Evolutionary conservation across 805 yeast species (phyloP).

Genomic region (Metschnikowia corniflorae): DNA sequence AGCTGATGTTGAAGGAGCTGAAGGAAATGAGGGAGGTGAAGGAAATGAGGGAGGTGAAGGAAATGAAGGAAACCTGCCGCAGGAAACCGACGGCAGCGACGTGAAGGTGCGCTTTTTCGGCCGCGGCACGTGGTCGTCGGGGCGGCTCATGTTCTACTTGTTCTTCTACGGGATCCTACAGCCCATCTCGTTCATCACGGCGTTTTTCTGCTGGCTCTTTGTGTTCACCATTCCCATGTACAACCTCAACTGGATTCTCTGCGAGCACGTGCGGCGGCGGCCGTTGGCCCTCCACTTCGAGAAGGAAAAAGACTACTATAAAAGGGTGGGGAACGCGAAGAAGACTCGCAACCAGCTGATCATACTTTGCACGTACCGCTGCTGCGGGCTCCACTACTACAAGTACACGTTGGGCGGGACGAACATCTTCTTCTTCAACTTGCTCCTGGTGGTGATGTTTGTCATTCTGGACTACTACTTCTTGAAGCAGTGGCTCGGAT

Average conservation of each 20-base stretch:
- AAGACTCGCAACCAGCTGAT: constrained; percentile 48
- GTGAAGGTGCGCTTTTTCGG: constrained; percentile 70
- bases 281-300: constrained; percentile 84
- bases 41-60: background rate
- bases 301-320: constrained; percentile 49
- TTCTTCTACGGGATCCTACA: constrained; percentile 66
- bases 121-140: constrained; percentile 86
- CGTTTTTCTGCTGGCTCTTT: constrained; percentile 68
- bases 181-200: constrained; percentile 58
- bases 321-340: constrained; percentile 22
- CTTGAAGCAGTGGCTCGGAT: constrained; percentile 42
- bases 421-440: constrained; percentile 84
- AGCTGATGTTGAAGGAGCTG: too few relatives aligned
- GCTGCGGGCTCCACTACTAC: constrained; percentile 89
- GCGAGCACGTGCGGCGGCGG: constrained; percentile 79
- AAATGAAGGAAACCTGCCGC: constrained; percentile 1
- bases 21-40: too few relatives aligned
- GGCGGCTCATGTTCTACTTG: constrained; percentile 71
- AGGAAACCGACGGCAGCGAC: constrained; percentile 20
- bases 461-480: constrained; percentile 77
- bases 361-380: constrained; percentile 84
- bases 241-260: constrained; percentile 63
- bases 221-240: constrained; percentile 95
- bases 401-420: constrained; percentile 97
- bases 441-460: constrained; percentile 73